Percentiles rank a stretch among this genome's conserved stretches.
phyloP scores from a whole-genome alignment of 2,329 filamentous ascomycete species.

The Phyllachora maydis region DNA sequence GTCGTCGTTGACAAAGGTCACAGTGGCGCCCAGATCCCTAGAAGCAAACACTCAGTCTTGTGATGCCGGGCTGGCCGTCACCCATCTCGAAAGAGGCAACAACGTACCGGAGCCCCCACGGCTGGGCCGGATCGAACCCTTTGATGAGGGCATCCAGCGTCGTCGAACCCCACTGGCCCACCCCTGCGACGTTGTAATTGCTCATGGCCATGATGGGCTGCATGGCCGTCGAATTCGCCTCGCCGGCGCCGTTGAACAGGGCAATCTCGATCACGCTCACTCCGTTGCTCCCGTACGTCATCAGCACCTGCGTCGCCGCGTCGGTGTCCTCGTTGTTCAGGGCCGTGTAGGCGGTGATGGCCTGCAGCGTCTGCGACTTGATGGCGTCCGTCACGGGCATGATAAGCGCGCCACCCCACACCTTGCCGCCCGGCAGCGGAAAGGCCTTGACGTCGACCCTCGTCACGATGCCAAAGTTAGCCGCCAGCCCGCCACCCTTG shows the following conservation, averaged over 20 bases:
- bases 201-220: background rate
- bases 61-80: too few relatives aligned
- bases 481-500: conserved; percentile 14
- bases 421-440: background rate
- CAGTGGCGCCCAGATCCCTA: background rate
- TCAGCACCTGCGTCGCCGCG: background rate
- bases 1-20: conserved; percentile 1
- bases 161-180: background rate
- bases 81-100: too few relatives aligned
- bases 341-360: background rate
- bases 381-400: background rate
- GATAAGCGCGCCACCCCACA: conserved; percentile 1
- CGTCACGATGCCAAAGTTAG: conserved; percentile 16
- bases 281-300: background rate
- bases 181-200: background rate
- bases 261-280: background rate
- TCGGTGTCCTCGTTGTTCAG: background rate
- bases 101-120: background rate
- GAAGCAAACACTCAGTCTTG: background rate
- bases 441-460: conserved; percentile 3
- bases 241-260: background rate
- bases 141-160: background rate
- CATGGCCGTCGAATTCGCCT: background rate
- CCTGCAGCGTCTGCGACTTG: background rate
- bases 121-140: conserved; percentile 1